Base-by-base conservation (phyloP, 495 filamentous ascomycete genomes). In the Acidiella bohemica region DNA sequence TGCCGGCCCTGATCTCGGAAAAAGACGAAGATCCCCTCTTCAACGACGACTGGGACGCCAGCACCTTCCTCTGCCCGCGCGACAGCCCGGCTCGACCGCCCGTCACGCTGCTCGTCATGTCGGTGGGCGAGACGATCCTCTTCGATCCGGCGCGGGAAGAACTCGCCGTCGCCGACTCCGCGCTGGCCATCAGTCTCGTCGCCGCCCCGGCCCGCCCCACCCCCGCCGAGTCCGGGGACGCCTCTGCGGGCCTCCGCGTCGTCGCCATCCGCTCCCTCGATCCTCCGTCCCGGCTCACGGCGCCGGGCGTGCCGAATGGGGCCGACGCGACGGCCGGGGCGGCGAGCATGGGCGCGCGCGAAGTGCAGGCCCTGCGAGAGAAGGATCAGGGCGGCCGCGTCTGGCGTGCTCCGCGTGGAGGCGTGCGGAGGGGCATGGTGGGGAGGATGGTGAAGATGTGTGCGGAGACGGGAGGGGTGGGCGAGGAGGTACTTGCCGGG, bases 11-110 rank as follows among this genome's bases (percentile, higher is more conserved):
- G 17, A 81, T 82, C 55, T 92, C 84, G 17, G 76, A 85, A 53
- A 68, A 68, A 39, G 86, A 93, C 56, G 90, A 99, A 63, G 92
- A 99, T 53, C 92, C 92, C 1, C 76, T 93, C 52, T 96, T 99
- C 66, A 80, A 94, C 66, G 92, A 99, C 63, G 90, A 99, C 61
- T 99, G 92, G 92, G 81, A 76, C 25, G 81, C 76, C 24, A 73
- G 85, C 2, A 59, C 73, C 27, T 73, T 76, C 36, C 67, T 99
- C 16, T 99, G 87, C 63, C 74, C 81, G 1, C 42, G 23, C 20
- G 17, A 27, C 31, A 19, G 8, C 5, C 11, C 21, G n/a, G 11
- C 2, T 10, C 11, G 5, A 2, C 85, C 92, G 14, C 87, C 90
- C 1, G 68, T 97, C 41, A 94, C 85, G 3, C 67, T 96, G 5